These are phyloP conservation scores for Cordyceps javanica DNA, from an alignment of 2,329 filamentous ascomycete species.

Conservation along the genomic window DNA sequence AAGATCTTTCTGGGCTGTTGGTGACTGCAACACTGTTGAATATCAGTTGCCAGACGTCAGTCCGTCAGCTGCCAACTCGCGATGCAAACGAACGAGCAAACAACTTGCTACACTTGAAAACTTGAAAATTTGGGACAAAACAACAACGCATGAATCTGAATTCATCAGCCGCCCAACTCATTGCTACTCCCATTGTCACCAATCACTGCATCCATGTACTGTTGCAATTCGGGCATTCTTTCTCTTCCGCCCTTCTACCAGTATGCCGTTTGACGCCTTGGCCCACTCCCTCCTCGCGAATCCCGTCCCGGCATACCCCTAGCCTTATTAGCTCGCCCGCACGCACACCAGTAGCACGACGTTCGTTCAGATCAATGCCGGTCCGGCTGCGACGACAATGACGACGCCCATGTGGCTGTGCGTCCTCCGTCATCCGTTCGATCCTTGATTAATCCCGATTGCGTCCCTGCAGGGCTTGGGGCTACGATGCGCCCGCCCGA, in stretches of 20 bases:
- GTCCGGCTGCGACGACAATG: neutral
- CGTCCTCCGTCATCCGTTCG: neutral
- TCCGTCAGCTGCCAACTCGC: no score
- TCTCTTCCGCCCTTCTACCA: neutral
- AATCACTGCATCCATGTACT: neutral
- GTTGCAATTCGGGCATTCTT: neutral
- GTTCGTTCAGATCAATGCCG: neutral
- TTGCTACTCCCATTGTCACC: no score
- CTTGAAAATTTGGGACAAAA: no score
- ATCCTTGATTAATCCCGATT: neutral
- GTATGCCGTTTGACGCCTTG: neutral
- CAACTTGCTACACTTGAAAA: no score
- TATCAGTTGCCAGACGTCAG: no score
- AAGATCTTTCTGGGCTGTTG: no score
- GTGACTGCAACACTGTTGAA: no score
- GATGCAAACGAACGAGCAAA: no score
- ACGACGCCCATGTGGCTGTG: conserved; percentile 11
- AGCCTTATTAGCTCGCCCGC: no score
- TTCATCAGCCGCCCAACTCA: no score
- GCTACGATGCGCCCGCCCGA: neutral
- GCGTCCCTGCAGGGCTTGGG: neutral
- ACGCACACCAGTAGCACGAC: no score
- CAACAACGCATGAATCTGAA: no score
- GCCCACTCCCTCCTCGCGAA: neutral
- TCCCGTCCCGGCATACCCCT: neutral